These are phyloP conservation scores for Metschnikowia matae DNA, from an alignment of 805 yeast species.

Conservation along the genomic window DNA sequence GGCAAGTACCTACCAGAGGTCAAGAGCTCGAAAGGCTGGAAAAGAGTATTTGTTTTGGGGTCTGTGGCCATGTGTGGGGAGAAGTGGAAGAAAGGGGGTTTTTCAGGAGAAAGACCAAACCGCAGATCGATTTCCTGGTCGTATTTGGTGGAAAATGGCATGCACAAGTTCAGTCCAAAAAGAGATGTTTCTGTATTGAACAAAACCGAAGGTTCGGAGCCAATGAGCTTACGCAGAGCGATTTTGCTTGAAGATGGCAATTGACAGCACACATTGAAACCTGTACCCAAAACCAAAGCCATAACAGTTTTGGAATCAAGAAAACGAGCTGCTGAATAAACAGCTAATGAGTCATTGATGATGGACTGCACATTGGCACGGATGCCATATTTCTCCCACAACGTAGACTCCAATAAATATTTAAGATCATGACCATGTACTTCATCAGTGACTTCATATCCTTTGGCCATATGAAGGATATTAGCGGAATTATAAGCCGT, in stretches of 20 bases:
- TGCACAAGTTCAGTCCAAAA: slow-evolving; percentile 42
- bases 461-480: slow-evolving; percentile 57
- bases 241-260: slow-evolving; percentile 18
- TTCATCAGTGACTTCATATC: slow-evolving; percentile 46
- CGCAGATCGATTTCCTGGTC: slow-evolving; percentile 38
- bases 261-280: slow-evolving; percentile 53
- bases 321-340: slow-evolving; percentile 50
- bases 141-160: slow-evolving; percentile 32
- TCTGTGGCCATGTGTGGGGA: slow-evolving; percentile 30
- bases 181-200: slow-evolving; percentile 54
- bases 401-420: slow-evolving; percentile 34
- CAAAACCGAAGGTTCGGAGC: slow-evolving; percentile 19
- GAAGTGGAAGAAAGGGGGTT: slow-evolving; percentile 9
- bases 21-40: slow-evolving; percentile 55
- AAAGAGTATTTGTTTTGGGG: slow-evolving; percentile 26
- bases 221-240: slow-evolving; percentile 13
- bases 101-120: slow-evolving; percentile 12
- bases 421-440: slow-evolving; percentile 40
- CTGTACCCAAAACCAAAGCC: slow-evolving; percentile 68
- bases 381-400: slow-evolving; percentile 21
- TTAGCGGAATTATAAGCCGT: slow-evolving; percentile 40
- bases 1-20: slow-evolving; percentile 55
- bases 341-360: slow-evolving; percentile 65
- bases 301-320: slow-evolving; percentile 34
- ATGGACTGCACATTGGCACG: slow-evolving; percentile 41